Base-by-base conservation (phyloP, 2,329 filamentous ascomycete genomes). In the Lachnellula occidentalis region DNA sequence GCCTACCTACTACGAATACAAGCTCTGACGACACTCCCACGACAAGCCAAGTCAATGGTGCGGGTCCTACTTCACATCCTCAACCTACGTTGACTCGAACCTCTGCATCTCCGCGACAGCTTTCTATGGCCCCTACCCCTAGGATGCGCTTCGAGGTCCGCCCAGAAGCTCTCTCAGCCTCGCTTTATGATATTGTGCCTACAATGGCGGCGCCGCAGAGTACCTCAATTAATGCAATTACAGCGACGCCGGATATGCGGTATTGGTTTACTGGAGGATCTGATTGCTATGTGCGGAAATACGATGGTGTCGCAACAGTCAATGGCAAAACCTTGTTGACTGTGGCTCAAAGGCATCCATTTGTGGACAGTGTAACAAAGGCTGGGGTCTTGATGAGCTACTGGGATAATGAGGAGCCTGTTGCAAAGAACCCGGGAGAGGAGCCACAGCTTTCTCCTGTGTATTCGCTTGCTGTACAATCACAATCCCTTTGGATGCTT, bases 341-440 rank as follows among this genome's bases (percentile, higher is more conserved):
- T 0, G 94, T 99, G 5, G 94, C 94, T 34, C 94, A 99, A 74
- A 81, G 89, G 48, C 94, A 99, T 69, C 94, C 94, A 0, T 99
- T 97, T 66, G 94, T 99, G 41, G 94, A 99, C 69, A 96, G 90
- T 64, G 94, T 99, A 43, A 90, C 90, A 53, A 99, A 99, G 72
- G 92, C 92, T 2, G 94, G 92, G 1, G 89, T 96, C 5, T 74
- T 97, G 48, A 86, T 96, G 80, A 95, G 89, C 50, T 99, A 99
- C 71, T 99, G 94, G 94, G 94, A 96, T 71, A 99, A 97, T 66
- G 92, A 96, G 69, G 92, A 99, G 68, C 82, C 83, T 2, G 61
- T 59, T 14, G 31, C 58, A 1, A 67, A 65, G 54, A 59, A 39
- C n/a, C 54, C 58, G 5, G 64, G 61, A 1, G 76, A 87, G 47